phyloP scores from a whole-genome alignment of 345 rosid genomes.

The Nasturtium officinale region DNA sequence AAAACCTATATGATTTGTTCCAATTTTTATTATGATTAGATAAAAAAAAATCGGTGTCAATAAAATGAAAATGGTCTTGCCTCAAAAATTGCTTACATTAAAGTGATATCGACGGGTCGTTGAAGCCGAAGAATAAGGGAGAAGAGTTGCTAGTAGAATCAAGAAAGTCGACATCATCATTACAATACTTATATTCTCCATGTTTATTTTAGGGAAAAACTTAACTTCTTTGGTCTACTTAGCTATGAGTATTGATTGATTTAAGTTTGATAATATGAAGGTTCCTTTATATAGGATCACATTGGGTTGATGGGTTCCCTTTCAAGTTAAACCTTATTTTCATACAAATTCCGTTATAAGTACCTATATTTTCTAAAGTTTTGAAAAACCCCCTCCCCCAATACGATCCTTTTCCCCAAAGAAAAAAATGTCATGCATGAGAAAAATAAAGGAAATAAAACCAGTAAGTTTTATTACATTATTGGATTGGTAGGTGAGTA shows the following conservation, averaged over 20 bases:
- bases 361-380: slow-evolving; percentile 1
- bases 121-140: slow-evolving; percentile 35
- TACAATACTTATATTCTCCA: slow-evolving; percentile 20
- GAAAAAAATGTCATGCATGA: neutral
- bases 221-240: slow-evolving; percentile 6
- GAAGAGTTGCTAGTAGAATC: slow-evolving; percentile 31
- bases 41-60: neutral
- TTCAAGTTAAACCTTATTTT: slow-evolving; percentile 22
- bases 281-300: slow-evolving; percentile 36
- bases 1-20: neutral
- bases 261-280: slow-evolving; percentile 1
- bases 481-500: slow-evolving; percentile 39
- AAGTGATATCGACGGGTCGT: slow-evolving; percentile 52
- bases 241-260: slow-evolving; percentile 23
- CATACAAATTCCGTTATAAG: slow-evolving; percentile 1
- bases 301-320: neutral
- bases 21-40: neutral
- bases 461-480: neutral
- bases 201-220: neutral
- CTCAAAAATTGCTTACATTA: slow-evolving; percentile 41
- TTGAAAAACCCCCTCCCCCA: neutral
- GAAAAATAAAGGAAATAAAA: neutral
- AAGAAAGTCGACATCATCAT: slow-evolving; percentile 29
- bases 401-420: neutral
- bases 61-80: neutral